phyloP scores from a whole-genome alignment of 495 filamentous ascomycete species.

The Friedmanniomyces simplex region DNA sequence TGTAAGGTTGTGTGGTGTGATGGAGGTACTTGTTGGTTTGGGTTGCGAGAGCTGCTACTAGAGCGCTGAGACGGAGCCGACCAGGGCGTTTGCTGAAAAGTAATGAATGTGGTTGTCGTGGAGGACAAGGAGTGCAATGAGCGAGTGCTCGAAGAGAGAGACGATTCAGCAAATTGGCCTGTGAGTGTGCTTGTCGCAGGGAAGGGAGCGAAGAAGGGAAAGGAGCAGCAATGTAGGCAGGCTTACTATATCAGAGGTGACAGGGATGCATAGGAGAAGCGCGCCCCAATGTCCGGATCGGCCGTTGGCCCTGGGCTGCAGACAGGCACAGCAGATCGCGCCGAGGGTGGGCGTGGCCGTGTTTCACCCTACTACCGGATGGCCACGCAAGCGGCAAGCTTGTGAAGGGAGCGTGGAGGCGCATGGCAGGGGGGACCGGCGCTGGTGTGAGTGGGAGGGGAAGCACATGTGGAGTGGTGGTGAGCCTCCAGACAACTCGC shows the following conservation, averaged over 20 bases:
- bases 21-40: neutral
- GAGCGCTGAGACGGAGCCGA: constrained; percentile 23
- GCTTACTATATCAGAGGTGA: neutral
- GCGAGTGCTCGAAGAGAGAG: constrained; percentile 29
- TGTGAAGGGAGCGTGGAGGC: neutral
- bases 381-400: neutral
- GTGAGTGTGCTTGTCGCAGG: constrained; percentile 12
- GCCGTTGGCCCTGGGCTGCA: neutral
- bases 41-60: constrained; percentile 9
- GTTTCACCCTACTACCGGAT: constrained; percentile 3
- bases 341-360: neutral
- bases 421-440: neutral
- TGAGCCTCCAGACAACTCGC: neutral
- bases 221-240: constrained; percentile 1
- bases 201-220: constrained; percentile 12
- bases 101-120: constrained; percentile 23
- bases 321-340: constrained; percentile 2
- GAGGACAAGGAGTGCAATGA: constrained; percentile 29
- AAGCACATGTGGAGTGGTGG: constrained; percentile 1
- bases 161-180: constrained; percentile 9
- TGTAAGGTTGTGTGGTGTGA: neutral
- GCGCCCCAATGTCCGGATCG: constrained; percentile 3
- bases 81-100: constrained; percentile 30
- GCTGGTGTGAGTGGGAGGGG: neutral
- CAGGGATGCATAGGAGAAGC: neutral